Evolutionary conservation across 208 protist genomes (phyloP).

Genomic region (Wallacemonas sp.): DNA sequence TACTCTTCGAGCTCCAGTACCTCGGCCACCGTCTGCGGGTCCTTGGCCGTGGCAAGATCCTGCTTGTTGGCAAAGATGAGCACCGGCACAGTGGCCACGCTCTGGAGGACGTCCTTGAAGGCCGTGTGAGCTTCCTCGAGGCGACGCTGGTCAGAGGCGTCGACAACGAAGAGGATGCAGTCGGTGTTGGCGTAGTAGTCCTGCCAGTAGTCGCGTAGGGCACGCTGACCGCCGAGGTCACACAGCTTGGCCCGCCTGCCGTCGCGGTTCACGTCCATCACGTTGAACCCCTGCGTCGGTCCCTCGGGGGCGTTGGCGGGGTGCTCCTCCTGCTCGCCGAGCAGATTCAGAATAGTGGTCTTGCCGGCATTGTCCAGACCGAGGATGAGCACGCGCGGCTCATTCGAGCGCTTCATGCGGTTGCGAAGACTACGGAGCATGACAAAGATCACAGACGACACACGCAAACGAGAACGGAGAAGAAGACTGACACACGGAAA

Average conservation of each 20-base stretch:
- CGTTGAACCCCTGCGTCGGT: constrained; percentile 99
- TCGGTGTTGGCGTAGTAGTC: constrained; percentile 98
- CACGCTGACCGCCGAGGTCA: constrained; percentile 99
- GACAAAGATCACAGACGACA: not conserved
- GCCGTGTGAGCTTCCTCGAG: constrained; percentile 93
- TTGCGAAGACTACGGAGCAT: constrained; percentile 89
- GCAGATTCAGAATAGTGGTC: constrained; percentile 95
- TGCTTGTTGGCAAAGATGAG: constrained; percentile 99
- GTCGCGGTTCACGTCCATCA: constrained; percentile 96
- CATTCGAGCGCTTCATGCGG: constrained; percentile 90
- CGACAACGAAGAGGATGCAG: constrained; percentile 97
- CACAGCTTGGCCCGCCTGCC: constrained; percentile 98
- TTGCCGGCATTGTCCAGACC: constrained; percentile 97
- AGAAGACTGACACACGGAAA: not conserved
- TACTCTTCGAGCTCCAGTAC: constrained; percentile 85
- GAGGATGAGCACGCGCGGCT: constrained; percentile 94
- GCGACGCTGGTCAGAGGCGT: constrained; percentile 91
- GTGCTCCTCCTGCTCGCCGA: constrained; percentile 79
- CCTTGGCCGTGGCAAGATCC: constrained; percentile 95
- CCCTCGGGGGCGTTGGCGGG: constrained; percentile 91
- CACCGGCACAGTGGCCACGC: constrained; percentile 96
- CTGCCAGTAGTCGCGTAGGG: constrained; percentile 98
- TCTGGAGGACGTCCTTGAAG: constrained; percentile 93
- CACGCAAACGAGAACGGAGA: not conserved
- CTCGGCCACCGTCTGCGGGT: constrained; percentile 73